Evolutionary conservation across 768 basidiomycete species (phyloP), one percentile per base, ranked within the genome.

Genomic region (Guyanaporus albipodus): DNA sequence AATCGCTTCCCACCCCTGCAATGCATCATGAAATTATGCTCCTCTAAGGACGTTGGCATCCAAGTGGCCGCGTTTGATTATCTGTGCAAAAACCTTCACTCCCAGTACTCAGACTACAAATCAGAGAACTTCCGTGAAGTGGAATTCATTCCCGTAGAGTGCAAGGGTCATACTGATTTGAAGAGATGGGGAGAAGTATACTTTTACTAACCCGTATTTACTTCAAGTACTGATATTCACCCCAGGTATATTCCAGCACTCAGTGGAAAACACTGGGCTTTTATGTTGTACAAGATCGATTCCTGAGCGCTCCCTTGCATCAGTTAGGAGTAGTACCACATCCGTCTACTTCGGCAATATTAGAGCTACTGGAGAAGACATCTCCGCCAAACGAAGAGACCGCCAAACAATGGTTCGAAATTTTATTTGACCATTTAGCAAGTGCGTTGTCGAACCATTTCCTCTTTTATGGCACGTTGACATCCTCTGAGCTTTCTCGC

Each of bases 111-210:
- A 2, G 65, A 75, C 35, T 85, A 85, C 54, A 69, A 78, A 34
- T 71, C 77, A 10, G 57, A 67, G 9, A 53, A 73, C 11, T 85
- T 79, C 52, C 64, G 69, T 6, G 68, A 80, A 27, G 57, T 85
- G 9, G 70, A 83, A 0, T 97, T 87, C 68, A 78, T 97, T 31
- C 93, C 94, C 2, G 83, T 89, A 2, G 51, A 78, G 5, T 72
- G 73, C 22, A 67, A 72, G 3, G 67, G 69, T 8, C 72, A 70
- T n/a, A 55, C 66, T 21, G 71, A 75, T 43, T 59, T 89, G 52
- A 82, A 78, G 1, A 77, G 74, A 24, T 81, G 82, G 15, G 71
- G 72, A 54, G 82, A 89, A 59, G 89, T 87, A 42, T 14, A 72
- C 14, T 1, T 7, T 0, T 17, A 7, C 8, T 14, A 1, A 6